These are phyloP conservation scores for Coix lacrymajobi DNA, from an alignment of 176 grass and related monocot species.

Conservation along the genomic window DNA sequence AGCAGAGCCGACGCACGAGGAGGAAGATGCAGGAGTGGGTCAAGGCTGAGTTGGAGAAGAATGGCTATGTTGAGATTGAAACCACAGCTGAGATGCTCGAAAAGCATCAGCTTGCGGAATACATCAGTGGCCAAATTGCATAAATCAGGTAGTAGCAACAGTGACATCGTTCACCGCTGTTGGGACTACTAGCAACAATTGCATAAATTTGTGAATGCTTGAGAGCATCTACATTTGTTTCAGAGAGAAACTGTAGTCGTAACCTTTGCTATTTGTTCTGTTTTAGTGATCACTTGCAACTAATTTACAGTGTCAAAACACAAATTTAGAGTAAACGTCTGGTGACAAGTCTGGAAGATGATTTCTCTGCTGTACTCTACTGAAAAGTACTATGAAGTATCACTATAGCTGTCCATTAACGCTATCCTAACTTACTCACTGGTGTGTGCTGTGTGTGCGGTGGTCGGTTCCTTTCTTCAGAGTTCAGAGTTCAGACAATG, in stretches of 20 bases:
- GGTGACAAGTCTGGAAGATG: not conserved
- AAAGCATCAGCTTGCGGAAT: not conserved
- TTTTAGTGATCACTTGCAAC: not conserved
- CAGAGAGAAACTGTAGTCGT: not conserved
- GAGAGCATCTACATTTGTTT: no score
- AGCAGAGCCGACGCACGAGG: not conserved
- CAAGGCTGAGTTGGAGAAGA: not conserved
- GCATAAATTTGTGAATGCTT: no score
- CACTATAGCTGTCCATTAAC: not conserved
- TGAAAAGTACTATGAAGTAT: not conserved
- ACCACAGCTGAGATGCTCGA: not conserved
- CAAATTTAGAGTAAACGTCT: not conserved
- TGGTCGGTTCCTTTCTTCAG: not conserved
- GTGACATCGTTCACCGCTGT: no score
- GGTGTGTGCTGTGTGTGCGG: not conserved
- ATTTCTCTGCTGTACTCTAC: not conserved
- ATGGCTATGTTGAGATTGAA: not conserved
- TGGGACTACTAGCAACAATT: no score
- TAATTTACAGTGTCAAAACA: not conserved
- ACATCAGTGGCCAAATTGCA: not conserved
- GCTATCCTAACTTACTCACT: not conserved
- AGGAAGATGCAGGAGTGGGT: slow-evolving; percentile 3
- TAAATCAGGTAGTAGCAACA: no score
- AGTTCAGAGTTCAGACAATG: no score
- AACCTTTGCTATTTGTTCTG: not conserved